phyloP scores from a whole-genome alignment of 148 eudicot genomes.

The Pouteria glomerata region DNA sequence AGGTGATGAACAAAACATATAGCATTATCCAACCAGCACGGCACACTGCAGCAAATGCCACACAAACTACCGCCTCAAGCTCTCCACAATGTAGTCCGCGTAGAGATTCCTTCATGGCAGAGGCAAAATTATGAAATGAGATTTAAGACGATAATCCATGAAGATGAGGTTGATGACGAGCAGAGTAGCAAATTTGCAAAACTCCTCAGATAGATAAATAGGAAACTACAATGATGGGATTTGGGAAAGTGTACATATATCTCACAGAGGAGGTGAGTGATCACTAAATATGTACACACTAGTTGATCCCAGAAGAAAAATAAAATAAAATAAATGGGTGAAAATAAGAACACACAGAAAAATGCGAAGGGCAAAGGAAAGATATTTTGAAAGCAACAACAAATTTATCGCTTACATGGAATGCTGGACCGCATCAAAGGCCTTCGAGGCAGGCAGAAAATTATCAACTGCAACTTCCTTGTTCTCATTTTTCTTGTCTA shows the following conservation, averaged over 20 bases:
- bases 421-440: slow-evolving; percentile 40
- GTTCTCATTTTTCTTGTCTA: slow-evolving; percentile 67
- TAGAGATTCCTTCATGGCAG: slow-evolving; percentile 26
- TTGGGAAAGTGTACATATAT: background rate
- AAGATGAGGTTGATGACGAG: background rate
- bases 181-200: background rate
- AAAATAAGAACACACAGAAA: too few relatives aligned
- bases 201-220: background rate
- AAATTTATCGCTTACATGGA: slow-evolving; percentile 43
- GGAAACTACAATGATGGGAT: background rate
- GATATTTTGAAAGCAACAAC: background rate
- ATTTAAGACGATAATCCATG: background rate
- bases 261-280: too few relatives aligned
- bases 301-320: too few relatives aligned
- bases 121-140: background rate
- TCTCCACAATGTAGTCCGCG: slow-evolving; percentile 47
- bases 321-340: too few relatives aligned
- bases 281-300: too few relatives aligned
- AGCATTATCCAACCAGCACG: background rate
- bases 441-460: slow-evolving; percentile 48
- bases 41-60: too few relatives aligned
- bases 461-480: slow-evolving; percentile 58
- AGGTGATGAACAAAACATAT: background rate
- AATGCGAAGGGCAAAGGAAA: background rate
- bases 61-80: slow-evolving; percentile 37